These are phyloP conservation scores for Bipolaris gigantea DNA, from an alignment of 2,329 filamentous ascomycete genomes.

Conservation along the genomic window DNA sequence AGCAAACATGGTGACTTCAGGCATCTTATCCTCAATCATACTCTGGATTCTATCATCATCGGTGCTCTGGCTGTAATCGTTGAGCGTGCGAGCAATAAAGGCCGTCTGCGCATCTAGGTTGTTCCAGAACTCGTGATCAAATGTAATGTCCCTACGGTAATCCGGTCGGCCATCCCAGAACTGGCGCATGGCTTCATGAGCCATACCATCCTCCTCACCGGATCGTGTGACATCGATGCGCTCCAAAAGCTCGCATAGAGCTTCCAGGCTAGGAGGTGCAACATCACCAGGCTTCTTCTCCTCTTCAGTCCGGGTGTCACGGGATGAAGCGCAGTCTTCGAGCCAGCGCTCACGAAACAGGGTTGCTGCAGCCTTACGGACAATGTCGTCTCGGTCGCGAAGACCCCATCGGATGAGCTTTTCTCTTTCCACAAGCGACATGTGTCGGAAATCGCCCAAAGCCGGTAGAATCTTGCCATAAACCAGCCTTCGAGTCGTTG, in stretches of 20 bases:
- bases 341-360: slow-evolving; percentile 97
- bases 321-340: slow-evolving; percentile 80
- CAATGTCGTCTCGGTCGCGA: slow-evolving; percentile 89
- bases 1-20: slow-evolving; percentile 88
- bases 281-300: slow-evolving; percentile 52
- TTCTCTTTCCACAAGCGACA: slow-evolving; percentile 91
- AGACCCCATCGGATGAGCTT: slow-evolving; percentile 94
- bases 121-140: slow-evolving; percentile 78
- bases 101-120: slow-evolving; percentile 81
- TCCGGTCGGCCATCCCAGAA: slow-evolving; percentile 95
- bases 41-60: slow-evolving; percentile 73
- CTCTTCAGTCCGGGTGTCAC: slow-evolving; percentile 61
- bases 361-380: slow-evolving; percentile 85
- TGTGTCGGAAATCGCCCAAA: slow-evolving; percentile 88
- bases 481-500: slow-evolving; percentile 78
- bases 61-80: slow-evolving; percentile 82
- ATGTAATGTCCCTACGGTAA: slow-evolving; percentile 71
- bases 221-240: slow-evolving; percentile 92
- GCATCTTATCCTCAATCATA: slow-evolving; percentile 87
- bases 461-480: slow-evolving; percentile 86
- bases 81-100: slow-evolving; percentile 90
- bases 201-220: slow-evolving; percentile 85
- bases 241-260: slow-evolving; percentile 85
- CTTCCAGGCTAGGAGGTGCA: slow-evolving; percentile 65
- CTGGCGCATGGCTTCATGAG: slow-evolving; percentile 88